These are phyloP conservation scores for Eucalyptus brandiana DNA, from an alignment of 345 rosid genomes.

Conservation along the genomic window DNA sequence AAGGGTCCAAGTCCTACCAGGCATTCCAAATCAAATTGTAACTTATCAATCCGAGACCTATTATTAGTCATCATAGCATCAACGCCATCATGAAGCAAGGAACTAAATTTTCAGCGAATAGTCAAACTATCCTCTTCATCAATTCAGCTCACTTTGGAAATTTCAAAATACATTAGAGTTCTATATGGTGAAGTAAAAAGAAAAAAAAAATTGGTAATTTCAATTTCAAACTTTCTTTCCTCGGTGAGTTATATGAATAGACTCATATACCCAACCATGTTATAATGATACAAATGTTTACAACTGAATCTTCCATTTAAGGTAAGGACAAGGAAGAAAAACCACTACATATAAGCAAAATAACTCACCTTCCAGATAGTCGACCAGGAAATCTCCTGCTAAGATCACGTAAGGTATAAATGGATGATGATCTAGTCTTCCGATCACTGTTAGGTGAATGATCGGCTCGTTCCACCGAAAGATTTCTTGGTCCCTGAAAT, in stretches of 20 bases:
- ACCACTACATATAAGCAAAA: background rate
- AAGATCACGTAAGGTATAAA: slow-evolving; percentile 3
- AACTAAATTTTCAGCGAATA: background rate
- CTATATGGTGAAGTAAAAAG: background rate
- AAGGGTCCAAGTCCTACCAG: background rate
- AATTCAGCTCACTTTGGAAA: background rate
- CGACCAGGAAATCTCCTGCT: slow-evolving; percentile 1
- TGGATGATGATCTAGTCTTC: slow-evolving; percentile 9
- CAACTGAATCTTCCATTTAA: background rate
- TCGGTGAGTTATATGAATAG: background rate
- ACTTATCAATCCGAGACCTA: background rate
- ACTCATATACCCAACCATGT: background rate
- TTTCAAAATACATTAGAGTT: background rate
- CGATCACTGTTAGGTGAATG: background rate
- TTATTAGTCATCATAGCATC: background rate
- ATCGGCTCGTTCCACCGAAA: slow-evolving; percentile 6
- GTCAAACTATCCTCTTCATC: background rate
- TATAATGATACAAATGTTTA: background rate
- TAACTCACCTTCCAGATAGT: slow-evolving; percentile 15
- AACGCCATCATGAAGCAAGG: background rate
- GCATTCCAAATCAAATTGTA: background rate
- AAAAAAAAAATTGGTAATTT: background rate
- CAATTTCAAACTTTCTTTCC: background rate
- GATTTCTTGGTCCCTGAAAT: slow-evolving; percentile 3
- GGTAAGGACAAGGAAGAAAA: background rate